A percentile compares a stretch with the other conserved stretches of the same genome.
These are phyloP conservation scores for Staphylotrichum tortipilum DNA, from an alignment of 495 filamentous ascomycete genomes.

Conservation along the genomic window DNA sequence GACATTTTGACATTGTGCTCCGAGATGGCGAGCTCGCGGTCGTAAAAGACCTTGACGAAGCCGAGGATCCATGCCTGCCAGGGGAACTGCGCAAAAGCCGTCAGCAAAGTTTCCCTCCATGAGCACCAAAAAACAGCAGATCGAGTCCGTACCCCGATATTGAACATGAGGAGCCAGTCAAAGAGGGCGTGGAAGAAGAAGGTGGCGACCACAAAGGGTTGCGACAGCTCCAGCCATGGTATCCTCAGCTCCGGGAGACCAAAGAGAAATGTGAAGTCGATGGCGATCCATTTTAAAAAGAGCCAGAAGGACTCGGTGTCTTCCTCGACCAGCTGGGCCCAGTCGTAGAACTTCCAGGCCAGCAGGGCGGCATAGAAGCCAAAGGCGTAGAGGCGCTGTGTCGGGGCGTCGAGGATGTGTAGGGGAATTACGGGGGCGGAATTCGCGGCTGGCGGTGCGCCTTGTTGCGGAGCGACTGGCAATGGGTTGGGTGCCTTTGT, in stretches of 20 bases:
- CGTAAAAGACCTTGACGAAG: slow-evolving; percentile 67
- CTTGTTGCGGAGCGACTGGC: slow-evolving; percentile 31
- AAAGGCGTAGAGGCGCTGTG: slow-evolving; percentile 78
- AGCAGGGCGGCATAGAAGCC: slow-evolving; percentile 63
- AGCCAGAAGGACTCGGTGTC: slow-evolving; percentile 74
- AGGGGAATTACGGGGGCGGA: slow-evolving; percentile 61
- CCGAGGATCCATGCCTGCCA: slow-evolving; percentile 59
- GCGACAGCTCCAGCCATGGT: slow-evolving; percentile 89
- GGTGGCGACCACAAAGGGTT: slow-evolving; percentile 54
- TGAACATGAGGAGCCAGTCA: slow-evolving; percentile 86
- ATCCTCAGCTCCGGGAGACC: slow-evolving; percentile 75
- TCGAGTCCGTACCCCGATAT: slow-evolving; percentile 59
- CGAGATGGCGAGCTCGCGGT: slow-evolving; percentile 81
- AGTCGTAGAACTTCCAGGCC: slow-evolving; percentile 80
- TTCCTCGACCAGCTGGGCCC: slow-evolving; percentile 60
- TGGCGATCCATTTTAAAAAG: slow-evolving; percentile 83
- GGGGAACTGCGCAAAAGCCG: slow-evolving; percentile 46
- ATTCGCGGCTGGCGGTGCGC: slow-evolving; percentile 15
- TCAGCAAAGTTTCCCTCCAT: no score
- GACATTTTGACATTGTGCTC: slow-evolving; percentile 81
- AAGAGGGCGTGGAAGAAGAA: slow-evolving; percentile 61
- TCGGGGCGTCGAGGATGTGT: slow-evolving; percentile 70
- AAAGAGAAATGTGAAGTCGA: slow-evolving; percentile 79
- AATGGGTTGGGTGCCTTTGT: slow-evolving; percentile 13
- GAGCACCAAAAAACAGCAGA: no score